phyloP scores from a whole-genome alignment of 306 rosid species.

The Acacia crassicarpa region DNA sequence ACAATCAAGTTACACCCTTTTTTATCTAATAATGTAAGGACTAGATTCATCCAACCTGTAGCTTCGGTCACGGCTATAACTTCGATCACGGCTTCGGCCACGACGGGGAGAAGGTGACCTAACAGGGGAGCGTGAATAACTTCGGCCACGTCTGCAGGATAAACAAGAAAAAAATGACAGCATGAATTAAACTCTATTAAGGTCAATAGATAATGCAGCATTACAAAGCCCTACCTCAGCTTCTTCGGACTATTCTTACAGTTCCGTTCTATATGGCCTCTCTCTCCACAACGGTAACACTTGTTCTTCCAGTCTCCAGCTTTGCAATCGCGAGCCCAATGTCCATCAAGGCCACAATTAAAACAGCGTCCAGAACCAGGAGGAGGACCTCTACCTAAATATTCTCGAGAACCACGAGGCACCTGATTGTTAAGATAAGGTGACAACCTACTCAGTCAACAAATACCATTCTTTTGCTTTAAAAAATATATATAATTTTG shows the following conservation, averaged over 20 bases:
- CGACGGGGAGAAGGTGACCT: conserved; percentile 56
- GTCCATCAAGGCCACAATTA: conserved; percentile 86
- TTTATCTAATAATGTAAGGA: neutral
- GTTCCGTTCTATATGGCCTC: conserved; percentile 79
- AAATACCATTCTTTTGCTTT: neutral
- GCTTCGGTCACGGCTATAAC: conserved; percentile 60
- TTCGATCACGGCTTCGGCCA: conserved; percentile 53
- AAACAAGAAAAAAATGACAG: neutral
- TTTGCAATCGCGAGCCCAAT: conserved; percentile 88
- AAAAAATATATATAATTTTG: neutral
- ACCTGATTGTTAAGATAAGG: conserved; percentile 39
- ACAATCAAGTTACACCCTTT: neutral
- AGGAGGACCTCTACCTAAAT: conserved; percentile 75
- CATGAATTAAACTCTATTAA: neutral
- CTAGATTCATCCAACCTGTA: conserved; percentile 41
- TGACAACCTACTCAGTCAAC: neutral
- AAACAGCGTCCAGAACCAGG: conserved; percentile 95
- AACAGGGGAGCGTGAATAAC: conserved; percentile 51
- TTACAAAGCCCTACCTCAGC: conserved; percentile 42
- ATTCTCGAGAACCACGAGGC: conserved; percentile 81
- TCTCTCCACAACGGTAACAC: conserved; percentile 88
- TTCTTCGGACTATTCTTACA: conserved; percentile 85
- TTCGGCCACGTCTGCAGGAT: conserved; percentile 43
- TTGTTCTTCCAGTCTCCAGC: conserved; percentile 94
- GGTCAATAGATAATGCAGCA: neutral